A percentile compares a stretch with the other conserved stretches of the same genome.
These are phyloP conservation scores for Xylariales sp. DNA, from an alignment of 2,329 filamentous ascomycete species.

Conservation along the genomic window DNA sequence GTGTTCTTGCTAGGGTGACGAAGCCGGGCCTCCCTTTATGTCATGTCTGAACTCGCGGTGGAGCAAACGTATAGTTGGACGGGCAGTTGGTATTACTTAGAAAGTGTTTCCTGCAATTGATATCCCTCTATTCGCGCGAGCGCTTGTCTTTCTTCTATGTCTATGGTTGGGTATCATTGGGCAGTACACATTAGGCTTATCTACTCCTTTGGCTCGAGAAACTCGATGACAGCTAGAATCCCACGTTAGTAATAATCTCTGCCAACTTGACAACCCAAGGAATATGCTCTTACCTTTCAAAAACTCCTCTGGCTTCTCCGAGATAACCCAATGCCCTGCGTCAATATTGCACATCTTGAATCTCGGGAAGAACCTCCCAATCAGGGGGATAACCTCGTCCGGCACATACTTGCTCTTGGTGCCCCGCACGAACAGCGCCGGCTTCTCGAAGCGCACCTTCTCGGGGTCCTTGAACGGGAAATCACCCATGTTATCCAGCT, in stretches of 20 bases:
- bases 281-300: constrained; percentile 53
- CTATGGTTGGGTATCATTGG: constrained; percentile 11
- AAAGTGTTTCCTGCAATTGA: constrained; percentile 2
- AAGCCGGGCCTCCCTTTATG: background rate
- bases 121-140: constrained; percentile 10
- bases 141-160: constrained; percentile 8
- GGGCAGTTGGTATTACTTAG: constrained; percentile 1
- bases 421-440: constrained; percentile 75
- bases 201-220: constrained; percentile 48
- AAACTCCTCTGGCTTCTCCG: constrained; percentile 80
- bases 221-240: constrained; percentile 57
- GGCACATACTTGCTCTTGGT: constrained; percentile 74
- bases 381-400: constrained; percentile 73
- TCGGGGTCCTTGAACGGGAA: constrained; percentile 80
- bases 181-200: constrained; percentile 17
- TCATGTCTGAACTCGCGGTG: background rate
- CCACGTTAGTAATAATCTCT: constrained; percentile 9
- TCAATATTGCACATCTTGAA: constrained; percentile 73
- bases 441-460: constrained; percentile 66
- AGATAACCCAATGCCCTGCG: constrained; percentile 82
- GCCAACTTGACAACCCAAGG: background rate
- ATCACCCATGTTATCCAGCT: constrained; percentile 73
- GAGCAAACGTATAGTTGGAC: background rate
- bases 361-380: constrained; percentile 76
- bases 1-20: constrained; percentile 28